Percentiles rank a stretch among this genome's conserved stretches.
Conservation (phyloP, 441 rosid species). For the Adansonia gregorii region DNA sequence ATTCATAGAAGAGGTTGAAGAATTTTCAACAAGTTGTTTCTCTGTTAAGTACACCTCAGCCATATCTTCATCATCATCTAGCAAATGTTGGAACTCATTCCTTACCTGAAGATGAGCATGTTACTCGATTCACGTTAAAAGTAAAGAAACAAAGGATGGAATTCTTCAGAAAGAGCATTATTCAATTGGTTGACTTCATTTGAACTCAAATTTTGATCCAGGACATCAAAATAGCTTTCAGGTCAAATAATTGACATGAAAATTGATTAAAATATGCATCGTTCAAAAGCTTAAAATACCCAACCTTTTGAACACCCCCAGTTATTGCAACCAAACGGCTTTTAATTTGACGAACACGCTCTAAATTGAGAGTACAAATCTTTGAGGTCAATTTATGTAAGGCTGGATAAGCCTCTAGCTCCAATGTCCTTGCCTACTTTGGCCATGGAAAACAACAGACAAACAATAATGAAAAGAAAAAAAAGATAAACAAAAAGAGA, state of each 20-base stretch:
- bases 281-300: background rate
- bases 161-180: background rate
- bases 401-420: constrained; percentile 89
- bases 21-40: constrained; percentile 66
- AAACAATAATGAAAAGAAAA: background rate
- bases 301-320: constrained; percentile 41
- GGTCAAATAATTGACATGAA: background rate
- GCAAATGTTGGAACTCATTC: constrained; percentile 80
- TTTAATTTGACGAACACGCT: constrained; percentile 86
- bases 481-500: too few species aligned
- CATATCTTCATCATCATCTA: constrained; percentile 95
- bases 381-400: constrained; percentile 89
- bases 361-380: constrained; percentile 88
- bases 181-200: background rate
- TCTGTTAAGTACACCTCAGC: constrained; percentile 95
- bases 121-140: background rate
- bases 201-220: background rate
- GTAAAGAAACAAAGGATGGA: background rate
- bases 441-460: constrained; percentile 18
- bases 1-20: constrained; percentile 59
- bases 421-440: constrained; percentile 68
- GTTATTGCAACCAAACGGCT: constrained; percentile 73
- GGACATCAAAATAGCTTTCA: background rate
- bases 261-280: background rate
- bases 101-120: constrained; percentile 54